Percentiles rank a stretch among this genome's conserved stretches.
Evolutionary conservation across 345 rosid genomes (phyloP).

Genomic region (Triadica sebifera): DNA sequence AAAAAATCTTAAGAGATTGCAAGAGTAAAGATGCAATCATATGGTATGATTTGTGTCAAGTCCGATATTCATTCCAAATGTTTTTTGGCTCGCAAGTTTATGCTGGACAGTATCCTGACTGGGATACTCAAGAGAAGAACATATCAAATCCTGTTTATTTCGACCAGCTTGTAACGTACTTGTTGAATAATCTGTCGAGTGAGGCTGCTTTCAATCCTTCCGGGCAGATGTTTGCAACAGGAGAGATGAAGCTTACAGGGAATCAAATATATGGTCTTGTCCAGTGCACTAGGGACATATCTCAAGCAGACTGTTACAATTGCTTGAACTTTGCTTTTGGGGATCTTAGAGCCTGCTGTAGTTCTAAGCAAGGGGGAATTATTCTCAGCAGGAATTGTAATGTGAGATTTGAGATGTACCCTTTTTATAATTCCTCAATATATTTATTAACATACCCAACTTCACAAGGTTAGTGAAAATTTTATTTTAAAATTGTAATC

Average conservation of each 20-base stretch:
- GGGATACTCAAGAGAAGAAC: constrained; percentile 8
- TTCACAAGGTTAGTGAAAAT: constrained; percentile 22
- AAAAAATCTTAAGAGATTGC: constrained; percentile 17
- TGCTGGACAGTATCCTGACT: constrained; percentile 27
- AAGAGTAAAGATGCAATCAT: constrained; percentile 18
- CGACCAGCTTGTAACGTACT: neutral
- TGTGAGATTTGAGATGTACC: constrained; percentile 31
- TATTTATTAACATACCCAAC: constrained; percentile 8
- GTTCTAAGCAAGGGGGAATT: constrained; percentile 28
- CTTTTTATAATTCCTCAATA: constrained; percentile 29
- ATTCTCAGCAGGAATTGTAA: constrained; percentile 34
- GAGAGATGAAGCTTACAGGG: constrained; percentile 16
- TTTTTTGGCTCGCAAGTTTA: constrained; percentile 15
- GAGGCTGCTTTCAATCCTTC: constrained; percentile 18
- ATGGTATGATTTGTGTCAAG: constrained; percentile 39
- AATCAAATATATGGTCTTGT: constrained; percentile 30
- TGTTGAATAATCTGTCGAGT: constrained; percentile 21
- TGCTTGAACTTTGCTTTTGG: constrained; percentile 23
- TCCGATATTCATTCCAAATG: constrained; percentile 28
- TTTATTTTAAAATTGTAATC: too few relatives aligned
- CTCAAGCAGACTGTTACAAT: neutral
- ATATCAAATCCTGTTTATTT: constrained; percentile 20
- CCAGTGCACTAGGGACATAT: constrained; percentile 40
- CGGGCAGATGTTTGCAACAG: constrained; percentile 29
- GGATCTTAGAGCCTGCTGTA: constrained; percentile 28